Percentiles rank a stretch among this genome's conserved stretches.
Conservation (phyloP, 139 green algal species). For the Coelastrella sp. region DNA sequence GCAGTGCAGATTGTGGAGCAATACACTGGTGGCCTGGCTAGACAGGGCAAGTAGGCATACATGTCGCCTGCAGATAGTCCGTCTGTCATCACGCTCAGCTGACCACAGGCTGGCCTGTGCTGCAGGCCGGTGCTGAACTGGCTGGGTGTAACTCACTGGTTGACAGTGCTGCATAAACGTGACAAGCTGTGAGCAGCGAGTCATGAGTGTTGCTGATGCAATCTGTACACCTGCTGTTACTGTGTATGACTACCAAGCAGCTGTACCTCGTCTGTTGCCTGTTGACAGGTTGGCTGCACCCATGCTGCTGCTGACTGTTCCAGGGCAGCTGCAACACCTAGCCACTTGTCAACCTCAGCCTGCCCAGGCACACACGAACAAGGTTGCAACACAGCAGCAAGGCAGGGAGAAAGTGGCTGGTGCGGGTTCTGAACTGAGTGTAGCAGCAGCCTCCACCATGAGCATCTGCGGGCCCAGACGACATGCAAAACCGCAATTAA, state of each 20-base stretch:
- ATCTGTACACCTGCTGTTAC: neutral
- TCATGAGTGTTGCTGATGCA: neutral
- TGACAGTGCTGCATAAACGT: neutral
- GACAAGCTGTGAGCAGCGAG: neutral
- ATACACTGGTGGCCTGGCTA: too few relatives aligned
- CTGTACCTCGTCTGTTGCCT: slow-evolving; percentile 27
- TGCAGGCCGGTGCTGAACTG: too few relatives aligned
- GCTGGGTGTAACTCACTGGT: too few relatives aligned
- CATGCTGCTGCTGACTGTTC: slow-evolving; percentile 64
- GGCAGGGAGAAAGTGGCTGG: neutral
- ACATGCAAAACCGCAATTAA: neutral
- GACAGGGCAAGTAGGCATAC: too few relatives aligned
- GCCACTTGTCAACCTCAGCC: slow-evolving; percentile 68
- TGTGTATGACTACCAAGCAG: neutral
- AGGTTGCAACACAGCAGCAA: neutral
- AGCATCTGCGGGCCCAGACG: neutral
- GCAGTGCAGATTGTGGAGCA: too few relatives aligned
- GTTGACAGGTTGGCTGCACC: slow-evolving; percentile 65
- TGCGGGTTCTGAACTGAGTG: neutral
- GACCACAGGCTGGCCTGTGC: too few relatives aligned
- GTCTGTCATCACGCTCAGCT: too few relatives aligned
- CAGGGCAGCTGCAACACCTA: slow-evolving; percentile 57
- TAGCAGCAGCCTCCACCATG: neutral
- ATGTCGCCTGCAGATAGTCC: too few relatives aligned
- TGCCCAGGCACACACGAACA: slow-evolving; percentile 3